phyloP scores from a whole-genome alignment of 2,329 filamentous ascomycete species.

The Diaporthe capsici region DNA sequence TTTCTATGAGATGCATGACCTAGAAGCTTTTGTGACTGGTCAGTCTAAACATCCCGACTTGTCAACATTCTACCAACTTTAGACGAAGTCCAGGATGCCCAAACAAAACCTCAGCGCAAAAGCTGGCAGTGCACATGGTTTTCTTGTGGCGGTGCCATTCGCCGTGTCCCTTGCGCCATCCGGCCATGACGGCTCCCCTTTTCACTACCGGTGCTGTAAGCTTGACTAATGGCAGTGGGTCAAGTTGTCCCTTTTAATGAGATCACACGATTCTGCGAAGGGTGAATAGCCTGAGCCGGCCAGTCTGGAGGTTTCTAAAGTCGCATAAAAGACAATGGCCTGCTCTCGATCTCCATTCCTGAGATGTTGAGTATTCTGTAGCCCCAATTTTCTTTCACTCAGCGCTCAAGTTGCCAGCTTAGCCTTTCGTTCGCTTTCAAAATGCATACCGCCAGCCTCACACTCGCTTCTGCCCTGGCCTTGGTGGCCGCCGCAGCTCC shows the following conservation, averaged over 20 bases:
- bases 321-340: neutral
- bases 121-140: neutral
- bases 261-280: neutral
- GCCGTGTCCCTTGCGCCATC: neutral
- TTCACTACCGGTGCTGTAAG: neutral
- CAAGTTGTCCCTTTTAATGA: neutral
- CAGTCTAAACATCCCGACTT: no score
- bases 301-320: neutral
- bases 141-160: neutral
- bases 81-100: neutral
- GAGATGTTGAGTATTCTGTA: neutral
- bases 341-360: neutral
- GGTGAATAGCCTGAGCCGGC: neutral
- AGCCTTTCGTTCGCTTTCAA: neutral
- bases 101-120: neutral
- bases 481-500: neutral
- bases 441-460: neutral
- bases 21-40: no score
- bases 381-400: neutral
- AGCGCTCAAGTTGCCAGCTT: neutral
- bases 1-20: no score
- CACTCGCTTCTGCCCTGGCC: neutral
- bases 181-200: neutral
- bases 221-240: slow-evolving; percentile 14
- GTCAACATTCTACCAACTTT: no score